phyloP scores from a whole-genome alignment of 2,329 filamentous ascomycete genomes.

The Phyllosticta ampelicida region DNA sequence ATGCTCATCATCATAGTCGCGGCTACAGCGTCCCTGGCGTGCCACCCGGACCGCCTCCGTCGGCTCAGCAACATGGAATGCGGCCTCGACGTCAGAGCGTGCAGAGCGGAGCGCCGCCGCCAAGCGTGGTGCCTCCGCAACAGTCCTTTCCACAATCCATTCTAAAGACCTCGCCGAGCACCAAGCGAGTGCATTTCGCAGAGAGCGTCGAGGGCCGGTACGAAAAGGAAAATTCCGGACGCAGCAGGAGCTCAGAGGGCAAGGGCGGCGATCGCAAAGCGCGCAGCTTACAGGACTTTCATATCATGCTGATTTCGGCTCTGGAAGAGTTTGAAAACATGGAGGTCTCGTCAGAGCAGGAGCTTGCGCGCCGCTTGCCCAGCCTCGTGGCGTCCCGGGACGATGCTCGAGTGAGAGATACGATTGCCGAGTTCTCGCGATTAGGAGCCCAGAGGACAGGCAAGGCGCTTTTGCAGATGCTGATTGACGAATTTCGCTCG shows the following conservation, averaged over 20 bases:
- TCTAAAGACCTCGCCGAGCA: background rate
- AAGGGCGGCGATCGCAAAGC: background rate
- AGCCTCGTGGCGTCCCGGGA: background rate
- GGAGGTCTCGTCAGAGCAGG: background rate
- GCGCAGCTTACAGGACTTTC: slow-evolving; percentile 2
- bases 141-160: background rate
- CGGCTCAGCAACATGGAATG: background rate
- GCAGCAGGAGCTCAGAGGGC: background rate
- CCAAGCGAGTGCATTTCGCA: slow-evolving; percentile 4
- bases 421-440: background rate
- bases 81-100: background rate
- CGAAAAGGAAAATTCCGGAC: background rate
- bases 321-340: background rate
- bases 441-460: slow-evolving; percentile 1
- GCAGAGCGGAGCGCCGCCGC: background rate
- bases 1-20: background rate
- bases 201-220: background rate
- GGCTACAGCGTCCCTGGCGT: background rate
- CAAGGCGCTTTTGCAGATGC: background rate
- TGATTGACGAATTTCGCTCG: slow-evolving; percentile 3
- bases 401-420: background rate
- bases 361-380: background rate
- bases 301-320: background rate
- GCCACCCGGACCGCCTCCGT: background rate
- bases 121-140: background rate